Evolutionary conservation across 495 filamentous ascomycete genomes (phyloP).

Genomic region (Talaromyces trachyspermus): DNA sequence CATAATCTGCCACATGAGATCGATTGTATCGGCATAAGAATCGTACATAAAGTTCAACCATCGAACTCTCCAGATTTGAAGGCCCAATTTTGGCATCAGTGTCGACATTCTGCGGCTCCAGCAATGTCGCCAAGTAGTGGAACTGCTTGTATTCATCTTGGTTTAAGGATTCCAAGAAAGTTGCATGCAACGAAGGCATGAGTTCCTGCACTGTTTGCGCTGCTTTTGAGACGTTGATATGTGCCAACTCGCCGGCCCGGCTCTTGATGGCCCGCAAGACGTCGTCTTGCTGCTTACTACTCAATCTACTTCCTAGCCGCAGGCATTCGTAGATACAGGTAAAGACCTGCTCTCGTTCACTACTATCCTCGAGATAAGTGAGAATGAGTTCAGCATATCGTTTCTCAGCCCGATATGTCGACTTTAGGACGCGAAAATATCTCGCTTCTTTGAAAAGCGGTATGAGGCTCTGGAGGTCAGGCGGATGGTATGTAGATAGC

Average conservation of each 20-base stretch:
- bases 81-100: conserved; percentile 22
- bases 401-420: conserved; percentile 72
- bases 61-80: conserved; percentile 31
- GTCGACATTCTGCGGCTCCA: conserved; percentile 52
- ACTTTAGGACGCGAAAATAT: conserved; percentile 91
- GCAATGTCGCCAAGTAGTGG: conserved; percentile 65
- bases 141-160: conserved; percentile 61
- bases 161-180: conserved; percentile 56
- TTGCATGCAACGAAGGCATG: conserved; percentile 64
- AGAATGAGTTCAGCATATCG: conserved; percentile 72
- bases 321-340: conserved; percentile 76
- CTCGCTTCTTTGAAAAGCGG: conserved; percentile 70
- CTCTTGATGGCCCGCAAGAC: conserved; percentile 63
- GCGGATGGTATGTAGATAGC: conserved; percentile 84
- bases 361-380: conserved; percentile 78
- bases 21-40: conserved; percentile 83
- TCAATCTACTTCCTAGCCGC: conserved; percentile 59
- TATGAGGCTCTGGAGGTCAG: conserved; percentile 68
- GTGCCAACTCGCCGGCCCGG: conserved; percentile 59
- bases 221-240: conserved; percentile 59
- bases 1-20: conserved; percentile 75
- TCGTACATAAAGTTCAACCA: conserved; percentile 81
- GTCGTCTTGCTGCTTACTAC: conserved; percentile 66
- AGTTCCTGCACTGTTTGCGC: conserved; percentile 62
- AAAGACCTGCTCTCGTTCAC: conserved; percentile 66